These are phyloP conservation scores for Bipolaris oryzae DNA, from an alignment of 2,329 filamentous ascomycete genomes.

Conservation along the genomic window DNA sequence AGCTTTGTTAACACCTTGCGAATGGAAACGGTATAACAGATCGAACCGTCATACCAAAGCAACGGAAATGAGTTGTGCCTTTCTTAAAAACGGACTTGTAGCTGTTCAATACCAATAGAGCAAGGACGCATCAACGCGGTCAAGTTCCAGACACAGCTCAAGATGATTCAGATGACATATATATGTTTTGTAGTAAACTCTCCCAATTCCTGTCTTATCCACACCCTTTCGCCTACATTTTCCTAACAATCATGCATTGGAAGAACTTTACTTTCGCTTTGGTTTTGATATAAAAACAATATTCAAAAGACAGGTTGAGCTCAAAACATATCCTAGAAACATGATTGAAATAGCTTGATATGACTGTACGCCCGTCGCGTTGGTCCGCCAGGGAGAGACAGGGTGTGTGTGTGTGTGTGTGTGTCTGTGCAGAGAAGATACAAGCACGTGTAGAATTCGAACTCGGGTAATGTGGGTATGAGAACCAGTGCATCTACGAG, in stretches of 20 bases:
- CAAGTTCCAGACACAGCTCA: neutral
- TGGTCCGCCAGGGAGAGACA: neutral
- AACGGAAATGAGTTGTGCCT: neutral
- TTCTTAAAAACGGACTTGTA: neutral
- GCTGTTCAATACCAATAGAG: neutral
- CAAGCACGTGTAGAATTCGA: neutral
- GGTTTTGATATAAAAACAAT: neutral
- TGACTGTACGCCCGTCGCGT: neutral
- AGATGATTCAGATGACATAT: neutral
- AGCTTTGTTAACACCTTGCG: neutral
- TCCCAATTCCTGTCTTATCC: neutral
- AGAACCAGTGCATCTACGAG: slow-evolving; percentile 28
- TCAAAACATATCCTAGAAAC: neutral
- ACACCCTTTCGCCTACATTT: neutral
- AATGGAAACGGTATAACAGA: neutral
- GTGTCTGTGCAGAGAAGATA: neutral
- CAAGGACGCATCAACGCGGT: neutral
- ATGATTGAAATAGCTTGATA: neutral
- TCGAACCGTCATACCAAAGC: neutral
- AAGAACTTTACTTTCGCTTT: neutral
- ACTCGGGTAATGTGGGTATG: neutral
- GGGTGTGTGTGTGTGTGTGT: no score
- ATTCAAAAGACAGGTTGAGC: neutral
- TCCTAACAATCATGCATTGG: neutral
- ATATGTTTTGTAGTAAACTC: neutral